Percentiles rank a stretch among this genome's conserved stretches.
These are phyloP conservation scores for Xerocomus potaroensis DNA, from an alignment of 768 basidiomycete genomes.

Conservation along the genomic window DNA sequence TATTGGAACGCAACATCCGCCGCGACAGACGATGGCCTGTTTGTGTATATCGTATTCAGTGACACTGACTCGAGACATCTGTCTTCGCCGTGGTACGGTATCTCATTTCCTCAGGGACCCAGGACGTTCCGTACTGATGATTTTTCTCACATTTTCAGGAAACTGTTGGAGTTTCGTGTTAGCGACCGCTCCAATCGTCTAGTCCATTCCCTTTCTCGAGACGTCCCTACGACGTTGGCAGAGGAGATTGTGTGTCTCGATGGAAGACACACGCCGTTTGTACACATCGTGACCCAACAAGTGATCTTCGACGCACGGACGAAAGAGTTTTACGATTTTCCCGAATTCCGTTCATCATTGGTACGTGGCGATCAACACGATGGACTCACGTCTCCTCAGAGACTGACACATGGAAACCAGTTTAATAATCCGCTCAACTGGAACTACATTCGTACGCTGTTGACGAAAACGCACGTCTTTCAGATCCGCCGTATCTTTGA, in stretches of 20 bases:
- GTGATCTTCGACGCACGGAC: neutral
- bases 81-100: neutral
- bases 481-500: neutral
- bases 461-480: neutral
- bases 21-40: neutral
- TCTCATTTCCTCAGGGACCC: neutral
- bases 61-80: neutral
- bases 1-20: neutral
- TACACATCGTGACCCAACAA: neutral
- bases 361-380: neutral
- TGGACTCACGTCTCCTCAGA: neutral
- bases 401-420: neutral
- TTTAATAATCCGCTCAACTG: neutral
- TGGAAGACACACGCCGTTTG: neutral
- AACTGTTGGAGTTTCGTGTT: too few species aligned
- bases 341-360: neutral
- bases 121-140: neutral
- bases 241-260: neutral
- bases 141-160: neutral
- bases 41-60: neutral
- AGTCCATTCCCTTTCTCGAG: neutral
- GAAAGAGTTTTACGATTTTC: neutral
- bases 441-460: neutral
- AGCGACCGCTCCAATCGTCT: too few species aligned
- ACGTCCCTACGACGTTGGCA: neutral